These are phyloP conservation scores for Pilasporangium apinafurcum DNA, from an alignment of 352 stramenopile species.

Conservation along the genomic window DNA sequence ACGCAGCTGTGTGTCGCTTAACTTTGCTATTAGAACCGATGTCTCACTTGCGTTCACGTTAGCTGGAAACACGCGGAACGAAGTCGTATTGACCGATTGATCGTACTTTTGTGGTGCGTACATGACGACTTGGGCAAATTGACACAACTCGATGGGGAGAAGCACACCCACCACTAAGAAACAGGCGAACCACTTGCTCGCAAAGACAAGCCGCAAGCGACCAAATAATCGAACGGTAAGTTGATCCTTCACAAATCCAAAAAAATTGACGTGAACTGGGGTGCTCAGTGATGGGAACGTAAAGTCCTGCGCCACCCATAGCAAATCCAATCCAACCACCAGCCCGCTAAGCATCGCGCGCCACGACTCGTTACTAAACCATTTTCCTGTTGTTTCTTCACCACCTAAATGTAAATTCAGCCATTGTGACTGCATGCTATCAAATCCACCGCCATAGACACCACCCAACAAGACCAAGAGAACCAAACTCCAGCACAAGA, in stretches of 20 bases:
- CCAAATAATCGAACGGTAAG: conserved; percentile 10
- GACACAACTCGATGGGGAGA: conserved; percentile 39
- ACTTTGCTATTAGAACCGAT: too few species aligned
- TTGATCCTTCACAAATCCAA: conserved; percentile 29
- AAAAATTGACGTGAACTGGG: conserved; percentile 19
- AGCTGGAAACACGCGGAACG: conserved; percentile 16
- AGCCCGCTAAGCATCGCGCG: conserved; percentile 20
- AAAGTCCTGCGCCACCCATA: conserved; percentile 47
- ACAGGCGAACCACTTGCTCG: conserved; percentile 33
- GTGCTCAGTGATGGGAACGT: conserved; percentile 44
- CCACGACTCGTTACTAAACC: conserved; percentile 36
- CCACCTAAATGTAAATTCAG: conserved; percentile 11
- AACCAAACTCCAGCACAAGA: conserved; percentile 18
- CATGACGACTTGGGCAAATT: conserved; percentile 32
- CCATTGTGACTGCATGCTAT: conserved; percentile 14
- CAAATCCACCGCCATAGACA: conserved; percentile 19
- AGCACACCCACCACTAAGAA: conserved; percentile 47
- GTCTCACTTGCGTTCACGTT: not conserved
- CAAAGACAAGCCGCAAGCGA: conserved; percentile 15
- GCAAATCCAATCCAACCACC: conserved; percentile 30
- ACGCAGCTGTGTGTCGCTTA: conserved; percentile 5
- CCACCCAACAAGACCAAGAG: conserved; percentile 13
- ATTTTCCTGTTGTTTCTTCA: conserved; percentile 6
- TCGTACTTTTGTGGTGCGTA: conserved; percentile 29
- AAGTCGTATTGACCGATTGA: conserved; percentile 17